Evolutionary conservation across 805 yeast species (phyloP), one percentile per base, ranked within the genome.

Genomic region (Suhomyces tanzawaensis): DNA sequence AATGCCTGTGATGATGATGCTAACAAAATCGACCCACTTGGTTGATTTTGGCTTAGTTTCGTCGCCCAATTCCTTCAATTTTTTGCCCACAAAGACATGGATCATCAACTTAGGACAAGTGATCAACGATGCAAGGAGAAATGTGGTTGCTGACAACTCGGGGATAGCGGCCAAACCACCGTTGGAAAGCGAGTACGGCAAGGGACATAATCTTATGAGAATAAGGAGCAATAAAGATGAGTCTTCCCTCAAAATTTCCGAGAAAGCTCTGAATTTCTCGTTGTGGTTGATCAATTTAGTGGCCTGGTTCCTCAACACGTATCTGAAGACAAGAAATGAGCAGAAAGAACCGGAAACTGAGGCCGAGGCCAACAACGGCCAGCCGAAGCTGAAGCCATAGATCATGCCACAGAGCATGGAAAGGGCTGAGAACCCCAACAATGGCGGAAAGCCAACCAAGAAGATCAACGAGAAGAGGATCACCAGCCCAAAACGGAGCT

Each of bases 131-230:
- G 96, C 95, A 22, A 81, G 53, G 2, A 81, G 65, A 57, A 84
- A 91, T 18, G 80, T 78, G 29, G 60, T 44, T 2, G 81, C 63
- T 0, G 82, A 69, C 9, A 91, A 71, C 13, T 86, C 84, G 0
- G 95, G 96, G 11, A 91, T 76, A 2, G 95, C 82, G 7, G 95
- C 93, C 47, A 93, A 70, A 0, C 95, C 97, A 3, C 96, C 97
- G 53, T 91, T 91, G 0, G 93, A 82, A 22, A 91, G 66, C 2
- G 96, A 88, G 57, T 89, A 93, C 0, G 98, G 98, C 51, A 91
- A 74, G 0, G 99, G 99, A 49, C 96, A 88, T 40, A 91, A 60
- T 39, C 97, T 70, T 19, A 91, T 73, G 54, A 91, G 67, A 36
- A 84, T 76, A 37, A 91, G 60, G 17, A 93, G 61, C 46, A 80